phyloP scores from a whole-genome alignment of 129 eudicot genomes.

The Tagetes erecta region DNA sequence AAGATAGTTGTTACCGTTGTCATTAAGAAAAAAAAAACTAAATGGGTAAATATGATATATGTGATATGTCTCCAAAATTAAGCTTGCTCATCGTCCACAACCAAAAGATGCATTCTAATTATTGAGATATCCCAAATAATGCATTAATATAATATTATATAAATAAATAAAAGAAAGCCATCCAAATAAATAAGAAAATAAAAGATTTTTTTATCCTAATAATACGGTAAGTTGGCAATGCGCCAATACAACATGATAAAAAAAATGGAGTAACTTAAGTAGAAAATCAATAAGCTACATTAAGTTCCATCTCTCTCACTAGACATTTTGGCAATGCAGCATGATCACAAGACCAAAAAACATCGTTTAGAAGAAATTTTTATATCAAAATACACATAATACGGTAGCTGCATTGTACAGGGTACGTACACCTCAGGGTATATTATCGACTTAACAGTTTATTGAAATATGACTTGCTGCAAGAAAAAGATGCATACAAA shows the following conservation, averaged over 20 bases:
- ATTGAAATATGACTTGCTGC: slow-evolving; percentile 11
- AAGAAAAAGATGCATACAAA: slow-evolving; percentile 21
- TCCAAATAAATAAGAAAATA: neutral
- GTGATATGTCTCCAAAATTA: too few relatives aligned
- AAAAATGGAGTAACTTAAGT: too few relatives aligned
- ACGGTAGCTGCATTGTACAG: slow-evolving; percentile 20
- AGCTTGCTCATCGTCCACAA: neutral
- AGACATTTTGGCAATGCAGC: neutral
- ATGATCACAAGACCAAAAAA: slow-evolving; percentile 11
- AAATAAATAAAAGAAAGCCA: neutral
- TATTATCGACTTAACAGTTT: slow-evolving; percentile 3
- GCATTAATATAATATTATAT: neutral
- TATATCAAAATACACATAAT: slow-evolving; percentile 18
- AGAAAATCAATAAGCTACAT: slow-evolving; percentile 4
- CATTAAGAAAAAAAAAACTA: too few relatives aligned
- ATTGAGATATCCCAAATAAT: neutral
- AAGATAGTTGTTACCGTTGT: too few relatives aligned
- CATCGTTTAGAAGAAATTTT: neutral
- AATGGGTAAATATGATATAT: too few relatives aligned
- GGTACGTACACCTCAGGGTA: slow-evolving; percentile 28
- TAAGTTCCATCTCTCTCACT: slow-evolving; percentile 11
- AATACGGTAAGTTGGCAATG: too few relatives aligned
- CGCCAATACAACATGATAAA: too few relatives aligned
- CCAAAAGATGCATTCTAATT: neutral
- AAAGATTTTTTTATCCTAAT: too few relatives aligned